A percentile compares a stretch with the other conserved stretches of the same genome.
Conservation (phyloP, 1,139 yeast genomes). For the Sugiyamaella grinbergsii region DNA sequence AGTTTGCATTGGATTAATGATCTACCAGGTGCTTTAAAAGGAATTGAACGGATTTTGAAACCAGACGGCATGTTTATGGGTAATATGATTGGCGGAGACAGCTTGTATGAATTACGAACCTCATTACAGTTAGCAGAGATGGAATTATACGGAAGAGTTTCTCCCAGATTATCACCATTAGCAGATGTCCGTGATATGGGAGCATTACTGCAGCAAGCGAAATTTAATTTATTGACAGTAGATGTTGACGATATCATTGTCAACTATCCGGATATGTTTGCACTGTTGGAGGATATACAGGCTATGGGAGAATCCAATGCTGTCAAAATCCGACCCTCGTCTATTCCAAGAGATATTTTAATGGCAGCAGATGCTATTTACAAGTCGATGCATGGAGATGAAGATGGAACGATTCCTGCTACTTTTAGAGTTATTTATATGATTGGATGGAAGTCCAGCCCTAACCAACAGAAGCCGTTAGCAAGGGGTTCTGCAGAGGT, state of each 20-base stretch:
- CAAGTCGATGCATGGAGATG: slow-evolving; percentile 67
- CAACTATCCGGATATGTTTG: slow-evolving; percentile 73
- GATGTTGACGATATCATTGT: slow-evolving; percentile 85
- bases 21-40: slow-evolving; percentile 61
- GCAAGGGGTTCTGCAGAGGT: slow-evolving; percentile 71
- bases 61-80: slow-evolving; percentile 87
- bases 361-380: slow-evolving; percentile 79
- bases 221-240: slow-evolving; percentile 76
- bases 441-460: slow-evolving; percentile 88
- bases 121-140: slow-evolving; percentile 79
- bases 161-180: slow-evolving; percentile 80
- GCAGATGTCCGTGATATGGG: slow-evolving; percentile 81
- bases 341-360: slow-evolving; percentile 63
- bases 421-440: slow-evolving; percentile 76
- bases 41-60: slow-evolving; percentile 62
- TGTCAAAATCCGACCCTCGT: slow-evolving; percentile 56
- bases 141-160: slow-evolving; percentile 76
- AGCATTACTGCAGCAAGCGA: slow-evolving; percentile 68
- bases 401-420: slow-evolving; percentile 49
- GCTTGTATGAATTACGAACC: slow-evolving; percentile 77
- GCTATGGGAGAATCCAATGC: slow-evolving; percentile 87
- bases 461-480: slow-evolving; percentile 68
- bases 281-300: slow-evolving; percentile 70
- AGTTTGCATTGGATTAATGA: slow-evolving; percentile 87
- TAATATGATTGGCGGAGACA: slow-evolving; percentile 83